phyloP scores from a whole-genome alignment of 1,139 yeast species.

The Diutina sp. region DNA sequence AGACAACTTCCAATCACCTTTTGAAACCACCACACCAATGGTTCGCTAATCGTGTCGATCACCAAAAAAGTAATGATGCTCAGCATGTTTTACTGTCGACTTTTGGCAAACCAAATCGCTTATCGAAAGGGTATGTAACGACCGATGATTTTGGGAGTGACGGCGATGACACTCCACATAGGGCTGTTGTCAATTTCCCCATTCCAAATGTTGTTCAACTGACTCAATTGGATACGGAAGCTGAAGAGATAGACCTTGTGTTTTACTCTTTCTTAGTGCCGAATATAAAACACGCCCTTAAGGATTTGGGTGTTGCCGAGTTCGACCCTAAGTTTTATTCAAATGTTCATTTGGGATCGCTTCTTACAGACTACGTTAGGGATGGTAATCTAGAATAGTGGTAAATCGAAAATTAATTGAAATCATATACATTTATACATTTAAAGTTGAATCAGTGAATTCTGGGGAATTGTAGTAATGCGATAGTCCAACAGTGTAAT shows the following conservation, averaged over 20 bases:
- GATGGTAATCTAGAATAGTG: background rate
- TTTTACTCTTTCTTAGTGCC: constrained; percentile 66
- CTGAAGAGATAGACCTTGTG: constrained; percentile 44
- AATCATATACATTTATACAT: background rate
- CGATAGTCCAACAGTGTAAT: constrained; percentile 53
- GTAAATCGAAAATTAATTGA: background rate
- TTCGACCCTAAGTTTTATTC: constrained; percentile 16
- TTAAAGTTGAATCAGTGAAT: constrained; percentile 22
- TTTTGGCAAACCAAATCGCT: constrained; percentile 11
- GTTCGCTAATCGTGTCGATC: background rate
- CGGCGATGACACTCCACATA: constrained; percentile 86
- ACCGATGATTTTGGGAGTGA: constrained; percentile 68
- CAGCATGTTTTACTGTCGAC: background rate
- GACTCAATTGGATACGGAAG: constrained; percentile 13
- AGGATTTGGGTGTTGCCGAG: constrained; percentile 14
- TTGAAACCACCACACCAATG: constrained; percentile 8
- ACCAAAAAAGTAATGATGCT: background rate
- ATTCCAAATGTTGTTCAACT: constrained; percentile 72
- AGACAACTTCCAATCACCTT: constrained; percentile 3
- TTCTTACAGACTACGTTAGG: constrained; percentile 17
- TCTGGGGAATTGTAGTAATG: constrained; percentile 50
- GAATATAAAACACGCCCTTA: constrained; percentile 47
- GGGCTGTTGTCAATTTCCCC: constrained; percentile 40
- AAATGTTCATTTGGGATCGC: constrained; percentile 18
- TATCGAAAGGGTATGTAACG: constrained; percentile 60